Conservation (phyloP, 2,329 filamentous ascomycete genomes). For the Penicillium sp. region DNA sequence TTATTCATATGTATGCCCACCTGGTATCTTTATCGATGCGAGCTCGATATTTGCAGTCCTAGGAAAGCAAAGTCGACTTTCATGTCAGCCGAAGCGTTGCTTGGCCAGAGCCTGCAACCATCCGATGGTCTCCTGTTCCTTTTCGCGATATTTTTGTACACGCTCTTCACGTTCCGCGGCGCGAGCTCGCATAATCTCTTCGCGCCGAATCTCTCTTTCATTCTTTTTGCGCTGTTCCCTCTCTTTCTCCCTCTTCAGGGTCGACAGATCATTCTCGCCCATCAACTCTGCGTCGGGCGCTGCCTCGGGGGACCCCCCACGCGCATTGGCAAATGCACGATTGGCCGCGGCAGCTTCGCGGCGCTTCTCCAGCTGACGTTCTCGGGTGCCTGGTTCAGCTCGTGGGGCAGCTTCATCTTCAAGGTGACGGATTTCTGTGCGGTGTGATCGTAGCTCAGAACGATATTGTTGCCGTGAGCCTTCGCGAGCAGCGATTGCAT, state of each 20-base stretch:
- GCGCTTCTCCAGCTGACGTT: conserved; percentile 82
- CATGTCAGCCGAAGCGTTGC: conserved; percentile 64
- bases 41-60: no score
- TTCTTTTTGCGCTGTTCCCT: conserved; percentile 68
- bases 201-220: conserved; percentile 73
- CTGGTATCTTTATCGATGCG: no score
- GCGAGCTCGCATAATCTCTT: conserved; percentile 70
- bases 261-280: conserved; percentile 55
- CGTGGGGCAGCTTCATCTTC: conserved; percentile 73
- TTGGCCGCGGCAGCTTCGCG: conserved; percentile 66
- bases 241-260: conserved; percentile 60
- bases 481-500: conserved; percentile 24
- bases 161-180: conserved; percentile 75
- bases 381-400: conserved; percentile 73
- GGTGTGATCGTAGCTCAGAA: conserved; percentile 49
- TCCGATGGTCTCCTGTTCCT: conserved; percentile 78
- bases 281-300: conserved; percentile 70
- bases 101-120: conserved; percentile 73
- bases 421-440: conserved; percentile 27
- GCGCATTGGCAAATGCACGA: conserved; percentile 61
- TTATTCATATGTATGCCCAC: no score
- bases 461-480: conserved; percentile 31
- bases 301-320: conserved; percentile 56
- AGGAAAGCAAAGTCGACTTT: neutral
- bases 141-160: conserved; percentile 60